Percentiles rank a stretch among this genome's conserved stretches.
Conservation (phyloP, 441 rosid species). For the Corymbia calophylla region DNA sequence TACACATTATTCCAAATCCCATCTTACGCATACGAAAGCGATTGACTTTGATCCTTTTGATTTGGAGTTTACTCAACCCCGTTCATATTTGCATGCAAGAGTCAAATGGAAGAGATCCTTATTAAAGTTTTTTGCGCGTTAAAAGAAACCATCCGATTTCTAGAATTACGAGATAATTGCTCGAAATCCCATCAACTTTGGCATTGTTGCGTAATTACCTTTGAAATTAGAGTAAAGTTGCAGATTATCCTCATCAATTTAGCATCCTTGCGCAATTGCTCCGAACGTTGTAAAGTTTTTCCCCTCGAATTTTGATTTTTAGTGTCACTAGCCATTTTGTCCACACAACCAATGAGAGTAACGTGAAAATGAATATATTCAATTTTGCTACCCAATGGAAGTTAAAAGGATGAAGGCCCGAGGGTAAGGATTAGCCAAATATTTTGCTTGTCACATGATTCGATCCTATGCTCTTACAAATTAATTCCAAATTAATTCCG, state of each 20-base stretch:
- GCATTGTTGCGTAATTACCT: background rate
- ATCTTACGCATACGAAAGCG: background rate
- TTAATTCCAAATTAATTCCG: too few species aligned
- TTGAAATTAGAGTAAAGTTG: background rate
- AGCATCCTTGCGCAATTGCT: background rate
- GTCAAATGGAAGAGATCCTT: background rate
- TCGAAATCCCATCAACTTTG: background rate
- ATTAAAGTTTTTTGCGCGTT: background rate
- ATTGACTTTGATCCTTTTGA: background rate
- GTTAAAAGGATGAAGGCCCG: background rate
- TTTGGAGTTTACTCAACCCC: too few species aligned
- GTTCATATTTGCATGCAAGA: background rate
- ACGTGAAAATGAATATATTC: background rate
- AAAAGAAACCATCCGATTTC: background rate
- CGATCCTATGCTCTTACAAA: too few species aligned
- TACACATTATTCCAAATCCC: background rate
- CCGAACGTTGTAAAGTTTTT: background rate
- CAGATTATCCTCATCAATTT: background rate
- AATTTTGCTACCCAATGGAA: background rate
- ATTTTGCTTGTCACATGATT: rapidly evolving
- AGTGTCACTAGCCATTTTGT: background rate
- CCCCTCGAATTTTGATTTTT: background rate
- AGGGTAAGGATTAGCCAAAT: rapidly evolving
- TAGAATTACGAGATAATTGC: background rate
- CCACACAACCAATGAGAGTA: background rate